Base-by-base conservation (phyloP, 495 filamentous ascomycete genomes). In the Aspergillus homomorphus region DNA sequence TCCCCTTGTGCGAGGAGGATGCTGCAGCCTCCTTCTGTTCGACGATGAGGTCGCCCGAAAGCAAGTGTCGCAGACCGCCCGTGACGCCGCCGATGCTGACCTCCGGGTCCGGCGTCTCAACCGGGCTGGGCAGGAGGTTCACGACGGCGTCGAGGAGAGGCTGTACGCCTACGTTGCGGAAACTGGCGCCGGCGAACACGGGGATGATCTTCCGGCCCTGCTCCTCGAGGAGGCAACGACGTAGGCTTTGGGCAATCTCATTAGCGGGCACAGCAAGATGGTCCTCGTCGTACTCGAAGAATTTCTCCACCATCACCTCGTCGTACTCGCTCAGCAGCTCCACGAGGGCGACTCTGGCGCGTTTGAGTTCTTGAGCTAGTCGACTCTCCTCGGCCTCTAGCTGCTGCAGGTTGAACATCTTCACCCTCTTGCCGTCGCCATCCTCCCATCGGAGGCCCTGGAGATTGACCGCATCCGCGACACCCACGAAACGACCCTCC, bases 101-200 rank as follows among this genome's bases (percentile, higher is more conserved):
- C 58, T 92, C 87, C 1, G 90, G 83, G 63, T 91, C 88, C 4
- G 88, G 86, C 38, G 87, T 78, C 64, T 99, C 92, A 0, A 71
- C 68, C 0, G 95, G 95, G 54, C 85, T 89, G 4, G 95, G 95
- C 6, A 99, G 79, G 46, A 96, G 85, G 58, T 97, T 87, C 14
- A 89, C 80, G 26, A 98, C 83, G 33, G 88, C 90, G 69, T 99
- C 94, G 18, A 97, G 80, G 33, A 99, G 77, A 14, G 94, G 92
- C 69, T 96, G 90, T 10, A 99, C 92, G 21, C 95, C 95, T 57
- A 96, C 89, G 60, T 99, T 96, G 28, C 85, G 82, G 70, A 98
- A 91, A 67, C 92, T 96, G 18, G 95, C 90, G 8, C 95, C 95
- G 3, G 89, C 90, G 69, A 96, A 93, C 1, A 99, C 78, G 3